These are phyloP conservation scores for Lachnellula willkommii DNA, from an alignment of 2,329 filamentous ascomycete genomes.

Conservation along the genomic window DNA sequence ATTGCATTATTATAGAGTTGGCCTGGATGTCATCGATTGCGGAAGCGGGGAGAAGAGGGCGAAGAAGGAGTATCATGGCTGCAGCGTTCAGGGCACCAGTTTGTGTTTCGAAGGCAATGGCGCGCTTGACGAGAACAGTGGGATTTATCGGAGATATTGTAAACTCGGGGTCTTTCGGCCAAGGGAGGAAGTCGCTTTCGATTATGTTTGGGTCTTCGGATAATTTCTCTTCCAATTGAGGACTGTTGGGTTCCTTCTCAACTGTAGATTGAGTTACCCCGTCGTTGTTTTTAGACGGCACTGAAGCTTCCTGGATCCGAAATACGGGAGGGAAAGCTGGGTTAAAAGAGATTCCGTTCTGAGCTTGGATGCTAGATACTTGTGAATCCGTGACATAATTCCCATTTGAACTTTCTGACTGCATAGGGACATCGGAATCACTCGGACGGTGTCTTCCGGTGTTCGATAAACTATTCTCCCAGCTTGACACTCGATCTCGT, in stretches of 20 bases:
- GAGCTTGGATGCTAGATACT: conserved; percentile 5
- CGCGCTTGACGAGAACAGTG: conserved; percentile 47
- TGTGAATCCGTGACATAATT: conserved; percentile 1
- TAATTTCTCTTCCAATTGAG: conserved; percentile 12
- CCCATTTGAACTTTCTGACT: conserved; percentile 16
- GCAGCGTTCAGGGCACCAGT: conserved; percentile 55
- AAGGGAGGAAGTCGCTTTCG: conserved; percentile 55
- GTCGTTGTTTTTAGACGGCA: conserved; percentile 6
- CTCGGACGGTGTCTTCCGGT: conserved; percentile 17
- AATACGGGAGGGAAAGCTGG: conserved; percentile 20
- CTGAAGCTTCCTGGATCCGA: conserved; percentile 24
- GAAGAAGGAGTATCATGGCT: conserved; percentile 55
- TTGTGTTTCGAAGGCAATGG: conserved; percentile 51
- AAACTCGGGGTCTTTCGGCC: conserved; percentile 52
- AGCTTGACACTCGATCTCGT: conserved; percentile 25
- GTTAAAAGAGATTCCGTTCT: conserved; percentile 6
- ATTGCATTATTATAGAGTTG: conserved; percentile 51
- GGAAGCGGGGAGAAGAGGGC: conserved; percentile 49
- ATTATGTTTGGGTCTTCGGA: conserved; percentile 37
- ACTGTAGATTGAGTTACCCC: neutral
- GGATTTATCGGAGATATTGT: conserved; percentile 52
- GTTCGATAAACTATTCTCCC: conserved; percentile 26
- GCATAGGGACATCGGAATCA: conserved; percentile 18
- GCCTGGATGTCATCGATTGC: conserved; percentile 54
- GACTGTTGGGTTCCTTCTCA: conserved; percentile 9